Percentiles rank a stretch among this genome's conserved stretches.
Evolutionary conservation across 1,139 yeast genomes (phyloP).

Genomic region (Hemisphaericaspora xylanilytica): DNA sequence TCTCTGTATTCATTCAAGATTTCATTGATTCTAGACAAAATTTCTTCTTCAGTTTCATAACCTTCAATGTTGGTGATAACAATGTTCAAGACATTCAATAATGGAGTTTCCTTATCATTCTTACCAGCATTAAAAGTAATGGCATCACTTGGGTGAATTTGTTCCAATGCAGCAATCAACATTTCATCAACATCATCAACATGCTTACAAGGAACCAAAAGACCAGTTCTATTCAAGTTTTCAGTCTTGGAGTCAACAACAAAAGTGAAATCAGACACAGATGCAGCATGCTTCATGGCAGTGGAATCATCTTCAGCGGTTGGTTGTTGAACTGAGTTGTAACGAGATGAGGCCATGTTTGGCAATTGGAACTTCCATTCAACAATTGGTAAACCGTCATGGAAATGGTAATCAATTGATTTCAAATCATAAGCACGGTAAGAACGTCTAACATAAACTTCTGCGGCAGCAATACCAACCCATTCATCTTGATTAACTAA

Average conservation of each 20-base stretch:
- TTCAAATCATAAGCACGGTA: constrained; percentile 93
- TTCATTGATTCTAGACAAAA: constrained; percentile 61
- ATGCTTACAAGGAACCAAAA: constrained; percentile 77
- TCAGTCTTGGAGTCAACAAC: constrained; percentile 65
- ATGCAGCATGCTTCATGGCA: constrained; percentile 77
- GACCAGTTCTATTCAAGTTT: constrained; percentile 72
- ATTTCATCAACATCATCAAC: constrained; percentile 88
- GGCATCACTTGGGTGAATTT: constrained; percentile 52
- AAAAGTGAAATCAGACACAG: constrained; percentile 88
- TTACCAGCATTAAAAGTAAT: constrained; percentile 39
- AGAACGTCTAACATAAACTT: constrained; percentile 93
- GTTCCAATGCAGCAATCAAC: constrained; percentile 71
- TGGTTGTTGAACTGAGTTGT: constrained; percentile 58
- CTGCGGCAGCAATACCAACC: constrained; percentile 94
- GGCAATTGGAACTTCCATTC: constrained; percentile 94
- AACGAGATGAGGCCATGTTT: constrained; percentile 63
- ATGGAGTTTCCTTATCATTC: constrained; percentile 31
- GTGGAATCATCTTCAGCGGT: constrained; percentile 36
- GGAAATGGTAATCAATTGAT: constrained; percentile 62
- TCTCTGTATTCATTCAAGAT: constrained; percentile 67
- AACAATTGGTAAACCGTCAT: constrained; percentile 64
- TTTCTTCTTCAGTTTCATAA: constrained; percentile 66
- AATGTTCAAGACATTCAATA: constrained; percentile 79
- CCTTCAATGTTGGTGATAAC: constrained; percentile 75
- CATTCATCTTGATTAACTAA: constrained; percentile 79